phyloP scores from a whole-genome alignment of 768 basidiomycete species.

The Sporobolomyces roseus region DNA sequence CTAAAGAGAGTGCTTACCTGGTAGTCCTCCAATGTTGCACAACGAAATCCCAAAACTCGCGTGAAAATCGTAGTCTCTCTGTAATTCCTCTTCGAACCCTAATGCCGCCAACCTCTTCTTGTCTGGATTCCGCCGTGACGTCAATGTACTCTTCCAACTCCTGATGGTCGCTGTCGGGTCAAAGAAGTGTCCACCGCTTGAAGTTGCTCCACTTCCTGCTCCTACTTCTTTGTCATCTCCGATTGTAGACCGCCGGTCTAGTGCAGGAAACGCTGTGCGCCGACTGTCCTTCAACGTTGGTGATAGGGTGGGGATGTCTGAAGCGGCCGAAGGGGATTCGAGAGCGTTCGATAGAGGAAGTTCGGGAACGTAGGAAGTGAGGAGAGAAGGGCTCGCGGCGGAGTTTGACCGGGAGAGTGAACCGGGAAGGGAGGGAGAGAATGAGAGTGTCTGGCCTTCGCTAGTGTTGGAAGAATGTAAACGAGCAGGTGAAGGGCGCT shows the following conservation, averaged over 20 bases:
- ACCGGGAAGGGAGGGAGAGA: not conserved
- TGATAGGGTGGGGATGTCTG: not conserved
- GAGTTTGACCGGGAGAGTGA: not conserved
- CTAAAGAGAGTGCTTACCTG: conserved; percentile 29
- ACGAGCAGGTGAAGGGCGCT: conserved; percentile 1
- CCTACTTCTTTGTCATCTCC: conserved; percentile 11
- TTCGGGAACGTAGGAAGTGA: conserved; percentile 3
- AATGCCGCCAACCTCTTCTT: conserved; percentile 34
- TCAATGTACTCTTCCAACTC: conserved; percentile 30
- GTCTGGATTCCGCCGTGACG: conserved; percentile 13
- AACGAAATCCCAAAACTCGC: conserved; percentile 30
- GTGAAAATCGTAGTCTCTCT: conserved; percentile 38
- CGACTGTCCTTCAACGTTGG: conserved; percentile 3
- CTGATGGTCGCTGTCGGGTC: conserved; percentile 22
- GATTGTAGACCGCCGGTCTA: not conserved
- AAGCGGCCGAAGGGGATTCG: not conserved
- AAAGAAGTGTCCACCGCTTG: not conserved
- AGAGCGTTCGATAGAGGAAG: conserved; percentile 2
- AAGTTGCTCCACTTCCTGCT: not conserved
- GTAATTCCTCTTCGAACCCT: conserved; percentile 39
- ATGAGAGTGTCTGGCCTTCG: not conserved
- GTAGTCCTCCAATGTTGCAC: conserved; percentile 39
- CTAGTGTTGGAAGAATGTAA: conserved; percentile 8
- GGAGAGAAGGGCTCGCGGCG: conserved; percentile 3
- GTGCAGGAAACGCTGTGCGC: not conserved